Conservation (phyloP, 495 filamentous ascomycete species). For the Aspergillus haitiensis region DNA sequence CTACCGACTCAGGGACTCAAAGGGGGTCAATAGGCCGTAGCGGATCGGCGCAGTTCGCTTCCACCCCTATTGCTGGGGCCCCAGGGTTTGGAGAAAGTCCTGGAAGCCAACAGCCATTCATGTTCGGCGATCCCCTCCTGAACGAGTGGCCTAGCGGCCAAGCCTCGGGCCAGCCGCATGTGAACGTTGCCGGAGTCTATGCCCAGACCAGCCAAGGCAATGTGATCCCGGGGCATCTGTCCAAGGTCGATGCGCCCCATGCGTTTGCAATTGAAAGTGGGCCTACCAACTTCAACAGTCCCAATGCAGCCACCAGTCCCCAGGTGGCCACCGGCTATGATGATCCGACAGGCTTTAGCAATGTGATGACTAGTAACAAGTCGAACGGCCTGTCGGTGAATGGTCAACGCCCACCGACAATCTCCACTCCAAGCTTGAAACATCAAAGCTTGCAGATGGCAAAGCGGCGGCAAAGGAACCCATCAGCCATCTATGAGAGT, state of each 20-base stretch:
- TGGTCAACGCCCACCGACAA: constrained; percentile 33
- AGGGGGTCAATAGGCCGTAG: constrained; percentile 50
- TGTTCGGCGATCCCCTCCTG: constrained; percentile 50
- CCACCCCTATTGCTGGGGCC: constrained; percentile 33
- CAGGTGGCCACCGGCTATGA: constrained; percentile 47
- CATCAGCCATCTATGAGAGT: constrained; percentile 80
- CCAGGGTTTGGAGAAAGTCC: constrained; percentile 47
- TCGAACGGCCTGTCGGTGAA: constrained; percentile 35
- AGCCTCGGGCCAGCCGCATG: constrained; percentile 38
- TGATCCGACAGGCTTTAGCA: constrained; percentile 31
- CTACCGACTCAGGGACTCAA: constrained; percentile 60
- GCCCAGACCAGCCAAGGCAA: constrained; percentile 36
- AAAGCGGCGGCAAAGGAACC: constrained; percentile 60
- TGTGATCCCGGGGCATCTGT: constrained; percentile 43
- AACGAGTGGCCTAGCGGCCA: constrained; percentile 48
- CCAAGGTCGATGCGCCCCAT: constrained; percentile 56
- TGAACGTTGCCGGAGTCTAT: constrained; percentile 47
- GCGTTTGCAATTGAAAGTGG: constrained; percentile 73
- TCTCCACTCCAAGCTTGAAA: constrained; percentile 45
- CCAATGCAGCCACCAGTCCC: constrained; percentile 53
- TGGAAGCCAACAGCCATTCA: constrained; percentile 46
- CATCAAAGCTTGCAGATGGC: constrained; percentile 53
- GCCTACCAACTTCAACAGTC: constrained; percentile 61
- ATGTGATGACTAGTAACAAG: constrained; percentile 25
- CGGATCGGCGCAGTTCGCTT: constrained; percentile 49